Evolutionary conservation across 257 asterid genomes (phyloP), one percentile per base, ranked within the genome.

Genomic region (Handroanthus guayacan): DNA sequence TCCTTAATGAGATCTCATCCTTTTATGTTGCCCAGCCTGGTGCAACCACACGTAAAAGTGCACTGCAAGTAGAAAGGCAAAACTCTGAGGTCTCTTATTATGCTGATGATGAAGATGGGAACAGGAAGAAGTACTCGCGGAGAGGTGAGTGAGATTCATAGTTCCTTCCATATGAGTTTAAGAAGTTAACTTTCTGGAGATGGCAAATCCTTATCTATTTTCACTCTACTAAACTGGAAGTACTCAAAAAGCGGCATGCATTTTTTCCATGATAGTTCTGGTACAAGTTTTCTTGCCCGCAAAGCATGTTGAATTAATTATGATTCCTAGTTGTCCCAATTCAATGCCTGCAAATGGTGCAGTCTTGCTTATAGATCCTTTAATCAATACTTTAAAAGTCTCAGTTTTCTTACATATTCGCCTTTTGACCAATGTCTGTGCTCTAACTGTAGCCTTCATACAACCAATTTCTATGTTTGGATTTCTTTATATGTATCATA

Each of bases 71-170:
- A 63, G 97, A 94, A 62, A 89, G 87, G 82, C 97, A 89, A 80
- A 89, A 85, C 77, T 92, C 99, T 48, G 99, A 94, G 82, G 67
- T 77, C 62, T 83, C 91, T 34, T 94, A 94, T 84, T 92, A 83
- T 84, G 94, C 90, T 36, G 98, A 94, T 72, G 98, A 94, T 82
- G 99, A 94, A 81, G 99, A 94, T 82, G 92, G 80, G 9, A 92
- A 89, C 78, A 78, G 76, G 82, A 90, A 84, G 74, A 95, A 94
- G 84, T 94, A 94, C 89, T 81, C 98, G 6, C 84, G 87, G 81
- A 88, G 99, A 86, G 99, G 99, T 91, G 76, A 74, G 87, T 57
- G 72, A 47, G 6, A 66, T 52, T 77, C 75, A 16, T 36, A 1
- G 6, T 25, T 61, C 44, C 25, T 54, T 17, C 56, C 41, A 17